phyloP scores from a whole-genome alignment of 306 rosid species.

The Spatholobus suberectus region DNA sequence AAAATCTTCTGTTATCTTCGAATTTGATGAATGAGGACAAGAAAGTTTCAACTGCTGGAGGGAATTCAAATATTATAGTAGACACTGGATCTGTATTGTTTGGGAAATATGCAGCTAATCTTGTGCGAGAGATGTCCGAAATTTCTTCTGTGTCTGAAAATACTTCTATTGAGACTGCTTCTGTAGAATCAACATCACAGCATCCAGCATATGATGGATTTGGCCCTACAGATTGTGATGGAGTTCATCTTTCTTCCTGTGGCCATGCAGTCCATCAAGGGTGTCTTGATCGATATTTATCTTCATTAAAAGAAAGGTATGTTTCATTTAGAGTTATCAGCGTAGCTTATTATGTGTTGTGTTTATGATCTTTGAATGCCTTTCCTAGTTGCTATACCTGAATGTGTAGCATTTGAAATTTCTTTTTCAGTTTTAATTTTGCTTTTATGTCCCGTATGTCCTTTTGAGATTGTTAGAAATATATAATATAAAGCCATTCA shows the following conservation, averaged over 20 bases:
- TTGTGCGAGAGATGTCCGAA: conserved; percentile 59
- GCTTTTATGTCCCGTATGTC: not conserved
- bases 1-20: conserved; percentile 43
- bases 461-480: not conserved
- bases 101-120: conserved; percentile 72
- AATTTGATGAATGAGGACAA: conserved; percentile 42
- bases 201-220: conserved; percentile 64
- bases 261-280: conserved; percentile 99
- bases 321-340: conserved; percentile 10
- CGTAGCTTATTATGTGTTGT: not conserved
- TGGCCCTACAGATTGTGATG: conserved; percentile 86
- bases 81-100: conserved; percentile 66
- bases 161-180: conserved; percentile 49
- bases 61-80: conserved; percentile 44
- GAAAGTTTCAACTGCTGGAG: conserved; percentile 43
- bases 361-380: conserved; percentile 9
- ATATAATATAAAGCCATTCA: not conserved
- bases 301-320: conserved; percentile 92
- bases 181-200: conserved; percentile 56
- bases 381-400: not conserved
- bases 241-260: conserved; percentile 92
- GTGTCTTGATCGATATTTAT: conserved; percentile 86
- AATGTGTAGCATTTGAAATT: not conserved
- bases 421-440: not conserved
- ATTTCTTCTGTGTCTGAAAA: conserved; percentile 65